A percentile compares a stretch with the other conserved stretches of the same genome.
phyloP scores from a whole-genome alignment of 352 stramenopile species.

The Globisporangium solare region DNA sequence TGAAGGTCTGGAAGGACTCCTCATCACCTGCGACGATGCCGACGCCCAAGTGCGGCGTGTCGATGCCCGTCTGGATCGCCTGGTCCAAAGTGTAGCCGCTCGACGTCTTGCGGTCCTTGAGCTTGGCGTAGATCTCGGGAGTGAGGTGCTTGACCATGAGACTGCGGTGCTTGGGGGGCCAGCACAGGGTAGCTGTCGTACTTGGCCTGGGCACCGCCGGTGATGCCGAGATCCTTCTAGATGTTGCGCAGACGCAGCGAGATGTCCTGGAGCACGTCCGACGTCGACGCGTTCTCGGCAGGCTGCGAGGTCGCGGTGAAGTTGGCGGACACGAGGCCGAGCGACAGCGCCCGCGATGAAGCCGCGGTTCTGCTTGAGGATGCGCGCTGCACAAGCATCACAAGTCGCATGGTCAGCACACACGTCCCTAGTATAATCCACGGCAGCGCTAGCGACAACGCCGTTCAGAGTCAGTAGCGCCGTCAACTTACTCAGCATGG shows the following conservation, averaged over 20 bases:
- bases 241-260: constrained; percentile 57
- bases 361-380: constrained; percentile 51
- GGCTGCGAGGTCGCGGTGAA: constrained; percentile 26
- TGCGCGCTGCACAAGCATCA: constrained; percentile 22
- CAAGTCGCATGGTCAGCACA: not conserved
- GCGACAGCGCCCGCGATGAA: constrained; percentile 50
- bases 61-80: constrained; percentile 69
- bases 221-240: constrained; percentile 57
- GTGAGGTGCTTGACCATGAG: constrained; percentile 69
- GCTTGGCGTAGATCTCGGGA: constrained; percentile 62
- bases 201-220: constrained; percentile 42
- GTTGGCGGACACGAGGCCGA: constrained; percentile 48
- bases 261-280: constrained; percentile 60
- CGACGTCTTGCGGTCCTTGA: constrained; percentile 64
- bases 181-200: no score
- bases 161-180: no score
- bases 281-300: constrained; percentile 51
- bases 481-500: constrained; percentile 1
- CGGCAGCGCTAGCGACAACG: not conserved
- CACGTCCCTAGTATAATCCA: constrained; percentile 1
- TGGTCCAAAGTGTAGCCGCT: constrained; percentile 73
- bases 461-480: not conserved
- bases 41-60: constrained; percentile 72
- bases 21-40: constrained; percentile 59
- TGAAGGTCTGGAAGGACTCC: constrained; percentile 70